phyloP scores from a whole-genome alignment of 768 basidiomycete species.

The Cystofilobasidium capitatum region DNA sequence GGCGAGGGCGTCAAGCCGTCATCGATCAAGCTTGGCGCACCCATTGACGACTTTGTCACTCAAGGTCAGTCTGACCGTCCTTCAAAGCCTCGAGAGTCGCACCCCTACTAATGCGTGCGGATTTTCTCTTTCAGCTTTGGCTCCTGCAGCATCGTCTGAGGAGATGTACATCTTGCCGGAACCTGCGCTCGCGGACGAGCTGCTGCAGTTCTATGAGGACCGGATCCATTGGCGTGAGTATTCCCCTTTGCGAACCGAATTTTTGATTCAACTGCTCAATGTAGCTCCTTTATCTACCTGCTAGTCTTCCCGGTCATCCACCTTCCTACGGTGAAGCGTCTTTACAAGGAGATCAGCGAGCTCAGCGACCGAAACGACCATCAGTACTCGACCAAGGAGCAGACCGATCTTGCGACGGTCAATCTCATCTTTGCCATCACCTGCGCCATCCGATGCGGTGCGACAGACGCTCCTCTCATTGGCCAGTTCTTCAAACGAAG shows the following conservation, averaged over 20 bases:
- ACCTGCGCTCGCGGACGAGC: background rate
- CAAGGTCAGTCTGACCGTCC: background rate
- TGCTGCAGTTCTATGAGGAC: constrained; percentile 4
- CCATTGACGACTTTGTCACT: constrained; percentile 2
- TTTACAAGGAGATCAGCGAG: background rate
- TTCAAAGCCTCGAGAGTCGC: background rate
- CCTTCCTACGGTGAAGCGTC: background rate
- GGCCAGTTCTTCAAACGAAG: background rate
- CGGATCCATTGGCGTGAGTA: constrained; percentile 6
- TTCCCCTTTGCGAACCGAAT: no score
- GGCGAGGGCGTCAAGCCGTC: background rate
- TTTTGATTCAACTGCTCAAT: no score
- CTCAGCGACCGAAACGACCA: background rate
- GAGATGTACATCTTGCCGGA: constrained; percentile 9
- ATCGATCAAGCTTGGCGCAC: background rate
- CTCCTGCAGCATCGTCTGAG: background rate
- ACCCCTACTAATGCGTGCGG: background rate
- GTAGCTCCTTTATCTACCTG: background rate
- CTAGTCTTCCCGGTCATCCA: constrained; percentile 7
- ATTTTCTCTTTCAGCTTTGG: background rate
- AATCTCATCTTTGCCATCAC: constrained; percentile 6
- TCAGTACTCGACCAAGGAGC: constrained; percentile 7
- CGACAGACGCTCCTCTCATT: background rate
- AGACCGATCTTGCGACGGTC: constrained; percentile 2
- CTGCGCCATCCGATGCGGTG: background rate